A percentile compares a stretch with the other conserved stretches of the same genome.
Conservation (phyloP, 108 stramenopile species). For the Stephanodiscus minutulus region DNA sequence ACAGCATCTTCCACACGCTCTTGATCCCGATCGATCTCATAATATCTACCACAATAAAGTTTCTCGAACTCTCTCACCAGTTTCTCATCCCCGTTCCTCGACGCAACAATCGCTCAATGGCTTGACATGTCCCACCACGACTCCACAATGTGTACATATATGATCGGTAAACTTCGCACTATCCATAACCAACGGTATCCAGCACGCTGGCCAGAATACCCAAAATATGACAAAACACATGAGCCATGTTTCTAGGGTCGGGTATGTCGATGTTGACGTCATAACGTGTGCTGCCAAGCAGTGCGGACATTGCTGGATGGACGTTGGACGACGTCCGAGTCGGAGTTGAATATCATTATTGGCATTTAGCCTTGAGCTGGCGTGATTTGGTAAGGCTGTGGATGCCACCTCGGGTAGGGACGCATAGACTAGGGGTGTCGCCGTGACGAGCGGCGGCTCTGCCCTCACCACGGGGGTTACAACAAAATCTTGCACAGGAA, state of each 20-base stretch:
- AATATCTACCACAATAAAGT: no score
- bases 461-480: background rate
- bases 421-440: constrained; percentile 1
- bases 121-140: constrained; percentile 21
- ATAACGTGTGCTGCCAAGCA: constrained; percentile 10
- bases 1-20: no score
- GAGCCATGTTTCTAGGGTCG: constrained; percentile 16
- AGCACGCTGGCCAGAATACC: constrained; percentile 40
- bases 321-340: constrained; percentile 17
- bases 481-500: constrained; percentile 13
- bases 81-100: constrained; percentile 25
- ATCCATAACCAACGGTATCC: constrained; percentile 40
- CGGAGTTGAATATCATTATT: background rate
- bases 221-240: constrained; percentile 7
- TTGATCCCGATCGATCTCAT: no score
- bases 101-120: constrained; percentile 36
- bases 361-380: background rate
- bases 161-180: constrained; percentile 33
- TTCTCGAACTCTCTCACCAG: background rate
- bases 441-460: constrained; percentile 2
- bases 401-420: background rate
- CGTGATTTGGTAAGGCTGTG: background rate
- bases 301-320: constrained; percentile 22
- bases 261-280: constrained; percentile 26
- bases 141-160: constrained; percentile 17